Evolutionary conservation across 257 asterid genomes (phyloP).

Genomic region (Salvia splendens): DNA sequence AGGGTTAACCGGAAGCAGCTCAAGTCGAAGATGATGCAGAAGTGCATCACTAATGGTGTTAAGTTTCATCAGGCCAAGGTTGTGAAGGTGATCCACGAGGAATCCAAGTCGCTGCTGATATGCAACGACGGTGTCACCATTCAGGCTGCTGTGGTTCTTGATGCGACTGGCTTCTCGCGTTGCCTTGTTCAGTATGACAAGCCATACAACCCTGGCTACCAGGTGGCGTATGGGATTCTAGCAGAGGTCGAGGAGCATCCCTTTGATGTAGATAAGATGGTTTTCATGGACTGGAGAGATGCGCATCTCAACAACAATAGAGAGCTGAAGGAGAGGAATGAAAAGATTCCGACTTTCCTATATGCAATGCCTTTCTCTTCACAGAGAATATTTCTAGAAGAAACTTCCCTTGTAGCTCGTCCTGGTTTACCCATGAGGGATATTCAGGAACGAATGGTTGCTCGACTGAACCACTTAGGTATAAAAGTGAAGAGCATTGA

Average conservation of each 20-base stretch:
- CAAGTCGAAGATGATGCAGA: constrained; percentile 96
- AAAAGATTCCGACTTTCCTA: constrained; percentile 78
- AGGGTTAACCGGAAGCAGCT: constrained; percentile 85
- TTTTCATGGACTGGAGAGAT: constrained; percentile 99
- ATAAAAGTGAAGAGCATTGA: constrained; percentile 84
- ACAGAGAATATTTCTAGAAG: constrained; percentile 79
- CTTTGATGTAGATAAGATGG: constrained; percentile 80
- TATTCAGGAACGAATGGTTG: constrained; percentile 88
- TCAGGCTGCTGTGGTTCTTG: constrained; percentile 91
- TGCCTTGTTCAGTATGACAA: constrained; percentile 87
- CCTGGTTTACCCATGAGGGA: constrained; percentile 87
- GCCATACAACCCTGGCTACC: constrained; percentile 97
- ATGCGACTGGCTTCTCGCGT: constrained; percentile 92
- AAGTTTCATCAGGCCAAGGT: constrained; percentile 96
- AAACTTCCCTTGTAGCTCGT: constrained; percentile 97
- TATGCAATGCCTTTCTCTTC: constrained; percentile 99
- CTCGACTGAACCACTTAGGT: constrained; percentile 80
- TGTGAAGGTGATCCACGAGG: constrained; percentile 85
- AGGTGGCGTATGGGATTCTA: constrained; percentile 92
- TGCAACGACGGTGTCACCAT: constrained; percentile 89
- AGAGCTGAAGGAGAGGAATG: constrained; percentile 67
- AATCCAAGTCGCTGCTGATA: constrained; percentile 68
- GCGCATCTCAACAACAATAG: constrained; percentile 62
- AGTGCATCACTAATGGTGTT: constrained; percentile 85
- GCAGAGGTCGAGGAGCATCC: constrained; percentile 97